Evolutionary conservation across 1,284 basidiomycete genomes (phyloP), one percentile per base, ranked within the genome.

Genomic region (Leccinum fallax): DNA sequence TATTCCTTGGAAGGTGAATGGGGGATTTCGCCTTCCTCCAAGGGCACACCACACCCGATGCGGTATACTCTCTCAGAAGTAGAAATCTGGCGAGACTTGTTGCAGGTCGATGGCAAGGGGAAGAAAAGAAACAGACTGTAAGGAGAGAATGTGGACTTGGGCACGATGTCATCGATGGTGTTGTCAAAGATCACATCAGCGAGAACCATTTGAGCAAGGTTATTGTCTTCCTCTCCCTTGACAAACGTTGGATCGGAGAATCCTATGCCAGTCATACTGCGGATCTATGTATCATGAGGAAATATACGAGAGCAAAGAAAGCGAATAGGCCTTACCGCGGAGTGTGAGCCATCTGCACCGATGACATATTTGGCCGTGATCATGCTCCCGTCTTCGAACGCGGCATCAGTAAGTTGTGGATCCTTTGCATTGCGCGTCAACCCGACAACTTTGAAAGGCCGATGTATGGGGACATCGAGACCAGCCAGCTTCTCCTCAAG

Each of bases 351-450:
- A 28, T 52, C 51, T 28, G 51, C 51, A n/a, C 51, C 26, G 26
- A 52, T 28, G 6, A 55, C 79, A 66, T 83, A 84, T 30, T 75
- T 77, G 9, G 84, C 75, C 1, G 73, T 77, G 32, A 86, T 70
- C 11, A 75, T 69, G 55, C 78, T 76, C 1, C 84, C 84, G 36
- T 79, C 78, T 34, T 85, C 83, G 62, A 87, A 86, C 0, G 67
- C 59, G 3, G 83, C 84, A 26, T 82, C 75, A 2, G 60, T 74
- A 19, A 81, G 34, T 15, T 54, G 60, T 53, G 66, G n/a, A 48
- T 73, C 63, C 5, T 64, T 61, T 4, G 65, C 34, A 16, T 71
- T 70, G 21, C 65, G 70, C 55, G 69, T 72, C 59, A 81, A 56
- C 5, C 75, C 76, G 7, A 74, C 57, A 3, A 67, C 74, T 24